Percentiles rank a stretch among this genome's conserved stretches.
Evolutionary conservation across 73 alveolate genomes (phyloP).

Genomic region (Halteria grandinella): DNA sequence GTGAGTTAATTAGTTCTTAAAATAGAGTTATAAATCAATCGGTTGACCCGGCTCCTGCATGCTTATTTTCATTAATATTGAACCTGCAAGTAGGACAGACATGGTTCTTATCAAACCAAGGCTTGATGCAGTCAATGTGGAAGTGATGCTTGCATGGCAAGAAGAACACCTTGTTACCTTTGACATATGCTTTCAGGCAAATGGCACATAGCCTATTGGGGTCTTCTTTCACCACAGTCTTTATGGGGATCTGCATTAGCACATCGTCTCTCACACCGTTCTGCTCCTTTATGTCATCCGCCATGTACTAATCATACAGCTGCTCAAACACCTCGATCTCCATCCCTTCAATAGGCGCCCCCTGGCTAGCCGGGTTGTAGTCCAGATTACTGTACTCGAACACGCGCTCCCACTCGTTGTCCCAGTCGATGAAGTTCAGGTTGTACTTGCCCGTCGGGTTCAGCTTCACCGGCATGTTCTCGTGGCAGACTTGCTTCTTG

Average conservation of each 20-base stretch:
- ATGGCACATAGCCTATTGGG: constrained; percentile 79
- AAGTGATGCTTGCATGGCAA: constrained; percentile 85
- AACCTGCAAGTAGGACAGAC: constrained; percentile 87
- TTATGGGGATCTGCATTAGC: constrained; percentile 69
- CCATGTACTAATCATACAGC: constrained; percentile 67
- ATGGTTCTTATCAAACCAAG: constrained; percentile 86
- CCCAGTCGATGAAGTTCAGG: constrained; percentile 91
- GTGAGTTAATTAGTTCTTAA: background rate
- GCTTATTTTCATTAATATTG: too few species aligned
- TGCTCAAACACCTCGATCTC: constrained; percentile 46
- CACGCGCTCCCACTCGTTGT: constrained; percentile 92
- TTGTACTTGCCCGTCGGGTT: constrained; percentile 84
- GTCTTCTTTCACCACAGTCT: constrained; percentile 60
- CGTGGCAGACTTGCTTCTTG: background rate
- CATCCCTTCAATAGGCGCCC: constrained; percentile 39
- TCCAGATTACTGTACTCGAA: constrained; percentile 49
- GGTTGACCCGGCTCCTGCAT: too few species aligned
- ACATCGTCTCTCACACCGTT: constrained; percentile 81
- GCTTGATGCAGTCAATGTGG: constrained; percentile 81
- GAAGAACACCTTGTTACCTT: constrained; percentile 64
- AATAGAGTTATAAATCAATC: too few species aligned
- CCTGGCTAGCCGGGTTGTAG: constrained; percentile 1
- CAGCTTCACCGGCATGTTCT: constrained; percentile 1
- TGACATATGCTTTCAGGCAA: constrained; percentile 76
- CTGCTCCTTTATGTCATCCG: constrained; percentile 71